Conservation (phyloP, 2,329 filamentous ascomycete genomes). For the Neofusicoccum sp. region DNA sequence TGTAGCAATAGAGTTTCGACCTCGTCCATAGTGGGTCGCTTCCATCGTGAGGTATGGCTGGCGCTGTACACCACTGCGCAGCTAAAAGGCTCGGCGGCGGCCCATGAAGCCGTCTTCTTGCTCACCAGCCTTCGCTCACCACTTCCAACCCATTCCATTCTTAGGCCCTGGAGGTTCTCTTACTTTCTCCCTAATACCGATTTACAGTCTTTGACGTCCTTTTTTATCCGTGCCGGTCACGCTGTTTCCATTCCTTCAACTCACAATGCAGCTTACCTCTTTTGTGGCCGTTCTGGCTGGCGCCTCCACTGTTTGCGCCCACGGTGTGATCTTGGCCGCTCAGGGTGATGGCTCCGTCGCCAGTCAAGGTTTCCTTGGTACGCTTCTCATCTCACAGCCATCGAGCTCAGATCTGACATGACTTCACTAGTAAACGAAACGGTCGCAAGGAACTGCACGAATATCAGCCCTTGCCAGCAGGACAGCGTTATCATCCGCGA, state of each 20-base stretch:
- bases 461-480: slow-evolving; percentile 42
- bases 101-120: slow-evolving; percentile 5
- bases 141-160: slow-evolving; percentile 7
- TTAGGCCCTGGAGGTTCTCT: slow-evolving; percentile 12
- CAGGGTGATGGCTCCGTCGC: slow-evolving; percentile 31
- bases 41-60: not conserved
- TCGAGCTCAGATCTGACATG: slow-evolving; percentile 2
- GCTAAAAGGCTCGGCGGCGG: slow-evolving; percentile 10
- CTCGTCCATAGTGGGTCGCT: not conserved
- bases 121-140: slow-evolving; percentile 13
- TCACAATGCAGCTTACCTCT: slow-evolving; percentile 32
- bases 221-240: slow-evolving; percentile 14
- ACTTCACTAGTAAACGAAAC: slow-evolving; percentile 31
- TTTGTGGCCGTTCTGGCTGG: slow-evolving; percentile 35
- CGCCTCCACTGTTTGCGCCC: slow-evolving; percentile 33
- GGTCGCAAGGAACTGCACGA: slow-evolving; percentile 41
- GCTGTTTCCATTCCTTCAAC: not conserved
- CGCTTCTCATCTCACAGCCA: slow-evolving; percentile 22
- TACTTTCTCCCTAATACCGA: slow-evolving; percentile 5
- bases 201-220: slow-evolving; percentile 4
- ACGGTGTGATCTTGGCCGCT: slow-evolving; percentile 35
- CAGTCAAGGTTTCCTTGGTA: slow-evolving; percentile 36
- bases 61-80: not conserved
- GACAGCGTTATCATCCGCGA: slow-evolving; percentile 42
- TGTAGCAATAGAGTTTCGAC: slow-evolving; percentile 20